Conservation (phyloP, 2,329 filamentous ascomycete genomes). For the Colletotrichum sp. region DNA sequence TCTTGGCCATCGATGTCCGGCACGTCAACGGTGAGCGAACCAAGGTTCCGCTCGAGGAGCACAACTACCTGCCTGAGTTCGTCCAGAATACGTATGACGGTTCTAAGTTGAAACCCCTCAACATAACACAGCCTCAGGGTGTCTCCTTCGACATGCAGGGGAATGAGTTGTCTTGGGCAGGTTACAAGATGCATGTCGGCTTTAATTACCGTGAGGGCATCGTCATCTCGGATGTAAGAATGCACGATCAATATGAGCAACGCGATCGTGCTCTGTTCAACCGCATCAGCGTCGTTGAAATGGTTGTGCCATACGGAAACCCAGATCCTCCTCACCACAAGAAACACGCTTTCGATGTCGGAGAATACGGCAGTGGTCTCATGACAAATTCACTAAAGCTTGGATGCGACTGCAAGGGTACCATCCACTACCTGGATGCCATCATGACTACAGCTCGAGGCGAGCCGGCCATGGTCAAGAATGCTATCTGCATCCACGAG, state of each 20-base stretch:
- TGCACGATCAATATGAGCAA: conserved; percentile 35
- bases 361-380: conserved; percentile 28
- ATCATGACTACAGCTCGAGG: conserved; percentile 74
- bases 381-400: conserved; percentile 68
- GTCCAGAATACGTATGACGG: conserved; percentile 55
- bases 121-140: conserved; percentile 72
- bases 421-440: conserved; percentile 58
- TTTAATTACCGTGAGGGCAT: conserved; percentile 59
- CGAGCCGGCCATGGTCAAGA: conserved; percentile 72
- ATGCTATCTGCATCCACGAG: conserved; percentile 79
- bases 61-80: conserved; percentile 46
- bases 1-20: conserved; percentile 49
- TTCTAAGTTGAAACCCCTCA: conserved; percentile 68
- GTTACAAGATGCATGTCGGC: conserved; percentile 56
- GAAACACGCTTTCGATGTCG: conserved; percentile 2
- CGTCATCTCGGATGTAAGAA: conserved; percentile 54
- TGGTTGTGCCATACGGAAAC: neutral
- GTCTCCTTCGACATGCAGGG: conserved; percentile 65
- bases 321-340: neutral
- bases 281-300: conserved; percentile 2
- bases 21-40: conserved; percentile 24
- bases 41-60: conserved; percentile 48
- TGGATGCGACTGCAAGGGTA: conserved; percentile 72
- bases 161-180: conserved; percentile 56
- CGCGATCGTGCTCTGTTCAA: conserved; percentile 1